Base-by-base conservation (phyloP, 2,329 filamentous ascomycete species). In the Gremmenia infestans region DNA sequence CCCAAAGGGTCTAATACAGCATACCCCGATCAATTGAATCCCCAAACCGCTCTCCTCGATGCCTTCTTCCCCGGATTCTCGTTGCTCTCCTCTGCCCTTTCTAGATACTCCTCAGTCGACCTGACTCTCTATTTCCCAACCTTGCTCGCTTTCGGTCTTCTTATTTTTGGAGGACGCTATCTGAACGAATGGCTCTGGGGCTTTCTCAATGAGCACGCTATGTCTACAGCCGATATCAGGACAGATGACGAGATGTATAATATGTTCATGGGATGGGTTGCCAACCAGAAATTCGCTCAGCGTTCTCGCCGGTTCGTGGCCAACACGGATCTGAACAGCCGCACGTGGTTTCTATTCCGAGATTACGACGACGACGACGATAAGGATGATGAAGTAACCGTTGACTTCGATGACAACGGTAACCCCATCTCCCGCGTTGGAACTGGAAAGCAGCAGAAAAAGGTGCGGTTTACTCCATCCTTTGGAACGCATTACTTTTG, bases 161-260 rank as follows among this genome's bases (percentile, higher is more conserved):
- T 81, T 12, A 75, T 72, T 4, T 76, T 83, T 15, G 72, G 73
- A 9, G 79, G 79, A 72, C 75, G 75, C 58, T 86, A 86, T 61
- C 67, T 80, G 46, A 76, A 72, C 52, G 69, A 73, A 2, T 78
- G 76, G 62, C 55, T 81, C 12, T 79, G 75, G 72, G 67, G 70
- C 1, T 68, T 78, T 40, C 60, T 85, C 32, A 74, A 80, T 43
- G 64, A 72, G 5, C 73, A 87, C 63, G 78, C 86, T 63, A 83
- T 87, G 76, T 86, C 82, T 3, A 81, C 79, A 1, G 85, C 86
- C 17, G 81, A 86, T 62, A 81, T 90, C 40, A 79, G 83, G 46
- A 78, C 81, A 28, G 85, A 89, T 55, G 87, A 90, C 63, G 86
- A 89, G 67, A 81, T 87, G 55, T 89, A 88, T 73, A 85, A 85